These are phyloP conservation scores for Thraustochytrium striatum DNA, from an alignment of 352 stramenopile species.

Conservation along the genomic window DNA sequence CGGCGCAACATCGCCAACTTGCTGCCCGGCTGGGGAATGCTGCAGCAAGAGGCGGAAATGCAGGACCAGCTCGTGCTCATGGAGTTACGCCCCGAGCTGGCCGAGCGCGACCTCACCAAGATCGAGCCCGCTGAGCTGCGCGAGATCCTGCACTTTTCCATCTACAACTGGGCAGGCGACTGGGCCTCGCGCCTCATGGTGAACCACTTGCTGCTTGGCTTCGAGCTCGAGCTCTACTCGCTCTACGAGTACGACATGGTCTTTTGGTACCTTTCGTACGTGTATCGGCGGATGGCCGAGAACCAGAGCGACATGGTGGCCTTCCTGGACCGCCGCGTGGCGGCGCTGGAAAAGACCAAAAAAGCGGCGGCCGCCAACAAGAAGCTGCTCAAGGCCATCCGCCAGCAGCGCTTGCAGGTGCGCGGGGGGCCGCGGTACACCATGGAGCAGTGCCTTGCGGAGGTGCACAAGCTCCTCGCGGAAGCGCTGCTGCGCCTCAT, in stretches of 20 bases:
- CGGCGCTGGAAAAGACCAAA: neutral
- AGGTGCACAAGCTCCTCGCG: neutral
- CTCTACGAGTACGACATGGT: slow-evolving; percentile 13
- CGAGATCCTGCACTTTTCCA: slow-evolving; percentile 36
- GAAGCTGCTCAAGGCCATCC: neutral
- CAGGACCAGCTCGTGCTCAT: slow-evolving; percentile 23
- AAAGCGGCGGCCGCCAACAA: neutral
- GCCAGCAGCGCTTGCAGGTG: neutral
- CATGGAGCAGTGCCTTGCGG: neutral
- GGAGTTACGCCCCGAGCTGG: neutral
- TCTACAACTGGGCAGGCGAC: slow-evolving; percentile 20
- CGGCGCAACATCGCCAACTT: slow-evolving; percentile 44
- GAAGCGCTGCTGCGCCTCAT: slow-evolving; percentile 13
- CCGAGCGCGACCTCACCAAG: neutral
- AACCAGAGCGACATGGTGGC: slow-evolving; percentile 15
- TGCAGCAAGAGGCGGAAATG: slow-evolving; percentile 40
- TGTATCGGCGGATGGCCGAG: neutral
- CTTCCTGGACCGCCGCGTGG: neutral
- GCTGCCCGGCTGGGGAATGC: slow-evolving; percentile 12
- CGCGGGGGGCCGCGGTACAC: too few species aligned
- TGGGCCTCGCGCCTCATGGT: slow-evolving; percentile 27
- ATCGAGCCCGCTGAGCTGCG: neutral
- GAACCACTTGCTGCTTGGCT: slow-evolving; percentile 18
- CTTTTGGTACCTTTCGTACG: slow-evolving; percentile 2
- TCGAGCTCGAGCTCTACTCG: slow-evolving; percentile 39